A percentile compares a stretch with the other conserved stretches of the same genome.
phyloP scores from a whole-genome alignment of 225 moss, liverwort and hornwort species.

The Climacium dendroides region DNA sequence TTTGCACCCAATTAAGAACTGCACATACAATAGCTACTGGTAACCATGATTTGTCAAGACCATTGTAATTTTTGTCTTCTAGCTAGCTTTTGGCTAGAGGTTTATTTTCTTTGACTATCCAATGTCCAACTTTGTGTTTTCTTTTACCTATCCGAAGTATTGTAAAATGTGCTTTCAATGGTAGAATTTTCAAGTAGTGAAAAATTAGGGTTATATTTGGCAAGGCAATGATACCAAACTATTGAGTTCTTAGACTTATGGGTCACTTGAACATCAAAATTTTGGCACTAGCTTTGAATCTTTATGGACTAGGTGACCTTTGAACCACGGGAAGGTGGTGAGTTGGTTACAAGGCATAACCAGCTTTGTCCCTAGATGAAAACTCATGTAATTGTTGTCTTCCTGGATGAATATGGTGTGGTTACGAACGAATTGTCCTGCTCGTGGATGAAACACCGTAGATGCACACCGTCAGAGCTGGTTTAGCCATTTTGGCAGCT shows the following conservation, averaged over 20 bases:
- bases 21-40: background rate
- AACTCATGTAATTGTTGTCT: no score
- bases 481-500: background rate
- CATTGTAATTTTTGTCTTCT: no score
- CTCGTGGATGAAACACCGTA: no score
- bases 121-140: background rate
- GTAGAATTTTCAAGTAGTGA: background rate
- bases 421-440: no score
- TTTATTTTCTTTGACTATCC: no score
- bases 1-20: background rate
- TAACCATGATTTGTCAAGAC: background rate
- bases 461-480: no score
- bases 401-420: no score
- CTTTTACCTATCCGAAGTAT: background rate
- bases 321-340: no score
- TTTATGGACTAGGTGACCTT: no score
- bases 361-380: no score
- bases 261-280: no score
- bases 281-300: background rate
- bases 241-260: background rate
- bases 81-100: background rate
- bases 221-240: accelerated
- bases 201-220: background rate
- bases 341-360: no score
- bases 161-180: accelerated